Evolutionary conservation across 208 protist species (phyloP), one percentile per base, ranked within the genome.

Genomic region (Angomonas ambiguus): DNA sequence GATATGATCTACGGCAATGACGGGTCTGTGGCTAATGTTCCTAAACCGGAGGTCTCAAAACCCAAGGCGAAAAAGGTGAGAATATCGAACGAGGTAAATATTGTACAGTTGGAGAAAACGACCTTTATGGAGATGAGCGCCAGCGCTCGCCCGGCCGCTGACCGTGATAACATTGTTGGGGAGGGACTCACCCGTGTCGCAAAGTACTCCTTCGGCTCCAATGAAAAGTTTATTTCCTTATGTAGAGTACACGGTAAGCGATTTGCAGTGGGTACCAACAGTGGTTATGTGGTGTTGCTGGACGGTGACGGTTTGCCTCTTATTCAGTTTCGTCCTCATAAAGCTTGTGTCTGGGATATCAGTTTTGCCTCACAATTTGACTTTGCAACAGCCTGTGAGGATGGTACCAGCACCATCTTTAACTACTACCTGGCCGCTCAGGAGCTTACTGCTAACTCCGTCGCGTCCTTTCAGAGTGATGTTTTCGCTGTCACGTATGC

Each of bases 221-320:
- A 82, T 61, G 86, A 95, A 59, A 95, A 93, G 72, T 92, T 95
- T 70, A 93, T 95, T 67, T 95, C 89, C 3, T 77, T 95, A 57
- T 90, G 82, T 53, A 85, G 86, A 64, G 84, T 95, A 18, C 74
- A 70, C 18, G 85, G 92, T 32, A 76, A 85, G 53, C 83, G 89
- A 53, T 95, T 93, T 63, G 89, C 89, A n/a, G 82, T 95, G 18
- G 84, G 89, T 56, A 95, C 89, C 51, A 89, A 86, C 61, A 88
- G 83, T 67, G 89, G 89, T 59, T 95, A 95, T 73, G 84, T 95
- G 10, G 82, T 95, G 13, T 81, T 95, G 49, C 79, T 95, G 48
- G 89, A 95, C 68, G 66, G 73, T 33, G 80, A 95, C 71, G 86
- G 85, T 8, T 68, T 95, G 28, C 89, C 89, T 28, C 77, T 95